Conservation (phyloP, 2,329 filamentous ascomycete genomes). For the Cladosporium halotolerans region DNA sequence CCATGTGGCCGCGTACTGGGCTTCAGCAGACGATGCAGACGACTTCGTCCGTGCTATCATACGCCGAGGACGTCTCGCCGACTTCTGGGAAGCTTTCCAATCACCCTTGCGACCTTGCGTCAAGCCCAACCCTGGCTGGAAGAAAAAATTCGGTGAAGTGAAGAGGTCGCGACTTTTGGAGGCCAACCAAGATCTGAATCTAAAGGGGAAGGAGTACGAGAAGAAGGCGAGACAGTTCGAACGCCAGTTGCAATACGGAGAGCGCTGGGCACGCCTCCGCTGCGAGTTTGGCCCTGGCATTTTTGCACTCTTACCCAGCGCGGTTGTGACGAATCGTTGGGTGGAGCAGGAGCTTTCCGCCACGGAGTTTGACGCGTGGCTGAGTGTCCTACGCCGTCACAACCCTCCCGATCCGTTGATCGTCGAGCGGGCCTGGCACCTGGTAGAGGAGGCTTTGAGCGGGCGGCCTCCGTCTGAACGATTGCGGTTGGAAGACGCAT, state of each 20-base stretch:
- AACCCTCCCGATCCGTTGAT: neutral
- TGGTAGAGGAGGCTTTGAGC: neutral
- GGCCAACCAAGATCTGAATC: neutral
- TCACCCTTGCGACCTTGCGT: neutral
- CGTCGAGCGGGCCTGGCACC: neutral
- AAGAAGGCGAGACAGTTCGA: neutral
- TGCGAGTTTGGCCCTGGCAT: neutral
- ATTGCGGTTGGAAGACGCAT: neutral
- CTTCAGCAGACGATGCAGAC: neutral
- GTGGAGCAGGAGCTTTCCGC: neutral
- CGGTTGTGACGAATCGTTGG: neutral
- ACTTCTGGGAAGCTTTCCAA: neutral
- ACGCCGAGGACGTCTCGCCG: slow-evolving; percentile 2
- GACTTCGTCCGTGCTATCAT: neutral
- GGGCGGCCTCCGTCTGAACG: neutral
- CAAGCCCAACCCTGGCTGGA: neutral
- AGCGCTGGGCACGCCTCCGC: neutral
- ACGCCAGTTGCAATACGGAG: neutral
- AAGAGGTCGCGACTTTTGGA: neutral
- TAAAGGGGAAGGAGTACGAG: neutral
- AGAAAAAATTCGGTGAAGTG: neutral
- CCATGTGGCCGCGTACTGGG: neutral
- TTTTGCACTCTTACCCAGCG: neutral
- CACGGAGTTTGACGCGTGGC: neutral
- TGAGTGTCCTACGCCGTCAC: neutral